A percentile compares a stretch with the other conserved stretches of the same genome.
These are phyloP conservation scores for Hypoxylon sp. DNA, from an alignment of 2,329 filamentous ascomycete species.

Conservation along the genomic window DNA sequence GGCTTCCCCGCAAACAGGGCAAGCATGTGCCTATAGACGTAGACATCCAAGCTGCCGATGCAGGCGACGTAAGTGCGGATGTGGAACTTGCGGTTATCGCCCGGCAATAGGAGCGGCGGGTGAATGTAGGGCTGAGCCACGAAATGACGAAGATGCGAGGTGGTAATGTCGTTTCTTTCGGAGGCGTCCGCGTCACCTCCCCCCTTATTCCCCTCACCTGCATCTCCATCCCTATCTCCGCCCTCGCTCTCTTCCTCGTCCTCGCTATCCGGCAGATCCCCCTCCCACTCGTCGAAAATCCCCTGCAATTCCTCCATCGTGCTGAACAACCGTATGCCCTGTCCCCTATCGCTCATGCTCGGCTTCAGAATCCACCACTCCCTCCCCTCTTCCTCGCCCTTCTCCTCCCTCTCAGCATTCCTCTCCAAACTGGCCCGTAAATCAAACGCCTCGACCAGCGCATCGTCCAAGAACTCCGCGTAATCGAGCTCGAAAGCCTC, in stretches of 20 bases:
- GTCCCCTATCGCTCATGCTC: conserved; percentile 95
- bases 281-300: conserved; percentile 95
- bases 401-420: conserved; percentile 64
- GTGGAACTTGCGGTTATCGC: conserved; percentile 87
- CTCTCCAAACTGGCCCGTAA: conserved; percentile 81
- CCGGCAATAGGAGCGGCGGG: conserved; percentile 81
- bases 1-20: conserved; percentile 87
- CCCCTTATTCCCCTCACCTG: conserved; percentile 33
- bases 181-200: conserved; percentile 45
- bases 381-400: conserved; percentile 59
- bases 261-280: conserved; percentile 73
- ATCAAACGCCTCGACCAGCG: conserved; percentile 90
- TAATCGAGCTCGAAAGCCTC: conserved; percentile 96
- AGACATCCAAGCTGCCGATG: conserved; percentile 81
- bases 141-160: conserved; percentile 95
- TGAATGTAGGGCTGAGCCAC: conserved; percentile 96
- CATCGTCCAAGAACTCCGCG: conserved; percentile 95
- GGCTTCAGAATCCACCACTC: conserved; percentile 99
- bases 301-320: conserved; percentile 84
- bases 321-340: conserved; percentile 91
- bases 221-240: conserved; percentile 48
- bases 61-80: conserved; percentile 92
- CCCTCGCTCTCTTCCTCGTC: conserved; percentile 72
- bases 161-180: conserved; percentile 73
- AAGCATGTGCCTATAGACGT: conserved; percentile 92